Conservation (phyloP, 257 asterid genomes). For the Marsdenia floribunda region DNA sequence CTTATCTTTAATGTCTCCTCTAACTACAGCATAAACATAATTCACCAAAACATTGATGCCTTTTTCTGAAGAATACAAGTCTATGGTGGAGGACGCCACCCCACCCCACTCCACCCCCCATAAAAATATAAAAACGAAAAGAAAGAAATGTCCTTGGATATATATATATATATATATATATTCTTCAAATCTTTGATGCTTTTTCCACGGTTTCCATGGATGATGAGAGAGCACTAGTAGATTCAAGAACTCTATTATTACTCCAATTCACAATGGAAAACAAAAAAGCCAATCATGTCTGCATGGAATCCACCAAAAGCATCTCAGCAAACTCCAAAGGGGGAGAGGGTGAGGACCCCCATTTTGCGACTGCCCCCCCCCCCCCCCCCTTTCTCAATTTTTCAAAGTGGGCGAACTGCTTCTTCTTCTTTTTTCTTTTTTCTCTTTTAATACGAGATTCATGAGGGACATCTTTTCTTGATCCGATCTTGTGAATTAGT, state of each 20-base stretch:
- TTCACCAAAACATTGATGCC: neutral
- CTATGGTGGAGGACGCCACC: neutral
- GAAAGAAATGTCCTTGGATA: too few species aligned
- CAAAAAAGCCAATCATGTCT: neutral
- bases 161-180: too few species aligned
- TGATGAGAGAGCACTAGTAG: constrained; percentile 2
- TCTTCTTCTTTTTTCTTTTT: neutral
- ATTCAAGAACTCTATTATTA: neutral
- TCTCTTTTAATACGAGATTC: neutral
- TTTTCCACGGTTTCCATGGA: neutral
- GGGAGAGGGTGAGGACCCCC: neutral
- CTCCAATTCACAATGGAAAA: neutral
- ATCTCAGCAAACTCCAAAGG: neutral
- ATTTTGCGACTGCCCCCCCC: neutral
- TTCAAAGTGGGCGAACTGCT: neutral
- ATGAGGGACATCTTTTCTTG: neutral
- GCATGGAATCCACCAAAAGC: constrained; percentile 1
- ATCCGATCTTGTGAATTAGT: neutral
- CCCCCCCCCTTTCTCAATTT: neutral
- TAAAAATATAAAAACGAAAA: too few species aligned
- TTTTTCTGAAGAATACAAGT: neutral
- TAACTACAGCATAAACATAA: neutral
- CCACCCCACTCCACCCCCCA: neutral
- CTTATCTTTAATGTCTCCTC: neutral
- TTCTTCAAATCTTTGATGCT: constrained; percentile 12